Base-by-base conservation (phyloP, 768 basidiomycete genomes). In the Piloderma croceum region DNA sequence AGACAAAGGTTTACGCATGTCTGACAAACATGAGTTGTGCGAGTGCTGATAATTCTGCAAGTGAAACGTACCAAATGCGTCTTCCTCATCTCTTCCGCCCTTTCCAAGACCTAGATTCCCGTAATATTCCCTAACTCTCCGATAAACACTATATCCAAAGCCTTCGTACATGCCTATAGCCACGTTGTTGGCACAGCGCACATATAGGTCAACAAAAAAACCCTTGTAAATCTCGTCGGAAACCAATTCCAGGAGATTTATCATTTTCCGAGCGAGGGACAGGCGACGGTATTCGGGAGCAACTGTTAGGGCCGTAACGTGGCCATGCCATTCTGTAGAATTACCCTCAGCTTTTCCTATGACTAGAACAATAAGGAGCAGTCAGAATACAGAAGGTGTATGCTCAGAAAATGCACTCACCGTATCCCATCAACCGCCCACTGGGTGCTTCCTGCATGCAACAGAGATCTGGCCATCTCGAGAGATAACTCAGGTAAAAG, bases 191-290 rank as follows among this genome's bases (percentile, higher is more conserved):
- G 81, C 81, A 53, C 88, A 91, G 38, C 96, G 79, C 42, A 98
- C 94, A 58, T 91, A 98, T 17, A 99, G 75, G 62, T 98, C 96
- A 35, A 98, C 91, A 54, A 94, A 97, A 73, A 79, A 87, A 3
- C 82, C 88, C 46, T 76, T 77, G 69, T 91, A 87, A 19, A 72
- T 73, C 44, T 80, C 73, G 58, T 92, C 83, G 1, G 89, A 90
- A 6, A 90, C 83, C 50, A 75, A 70, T 60, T 98, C 94, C 33
- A 99, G 82, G 35, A 87, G 70, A 46, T 69, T 58, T 79, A 94
- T 90, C 77, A 98, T 83, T 58, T 77, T 81, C 50, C 81, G 77
- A 0, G 90, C 94, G 33, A 98, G 80, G 2, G 80, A 79, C 3
- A 97, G 75, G 3, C 88, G 83, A 31, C 96, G 85, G 62, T 90